A percentile compares a stretch with the other conserved stretches of the same genome.
Conservation (phyloP, 2,329 filamentous ascomycete species). For the Aphanocladium album region DNA sequence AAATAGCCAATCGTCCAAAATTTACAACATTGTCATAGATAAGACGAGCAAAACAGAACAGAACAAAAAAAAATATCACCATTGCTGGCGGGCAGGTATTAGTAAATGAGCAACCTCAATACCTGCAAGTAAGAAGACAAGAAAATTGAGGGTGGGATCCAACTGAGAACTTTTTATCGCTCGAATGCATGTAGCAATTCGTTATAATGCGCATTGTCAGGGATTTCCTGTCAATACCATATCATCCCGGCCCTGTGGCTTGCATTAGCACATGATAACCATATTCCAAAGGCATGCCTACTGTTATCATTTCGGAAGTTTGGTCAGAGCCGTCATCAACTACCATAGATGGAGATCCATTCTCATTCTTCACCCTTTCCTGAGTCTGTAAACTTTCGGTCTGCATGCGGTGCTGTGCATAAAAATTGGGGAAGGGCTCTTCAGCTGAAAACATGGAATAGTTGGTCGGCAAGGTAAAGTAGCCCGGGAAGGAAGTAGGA, state of each 20-base stretch:
- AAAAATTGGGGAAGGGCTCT: not conserved
- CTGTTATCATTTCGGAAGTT: not conserved
- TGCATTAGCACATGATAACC: not conserved
- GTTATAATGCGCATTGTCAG: not conserved
- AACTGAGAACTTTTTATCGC: not conserved
- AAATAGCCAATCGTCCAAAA: not conserved
- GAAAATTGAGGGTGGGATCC: not conserved
- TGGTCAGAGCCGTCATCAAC: not conserved
- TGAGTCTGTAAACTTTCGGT: not conserved
- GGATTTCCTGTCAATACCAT: not conserved
- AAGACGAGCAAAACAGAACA: not conserved
- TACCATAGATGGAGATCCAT: not conserved
- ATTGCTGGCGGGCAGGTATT: not conserved
- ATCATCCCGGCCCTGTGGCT: not conserved
- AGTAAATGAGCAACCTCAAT: not conserved
- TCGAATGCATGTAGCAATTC: not conserved
- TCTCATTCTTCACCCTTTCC: not conserved
- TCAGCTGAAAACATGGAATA: slow-evolving; percentile 5
- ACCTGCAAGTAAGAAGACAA: not conserved
- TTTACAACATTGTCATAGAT: not conserved
- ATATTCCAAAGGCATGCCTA: not conserved
- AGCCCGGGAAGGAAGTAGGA: not conserved
- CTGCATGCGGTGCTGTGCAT: not conserved
- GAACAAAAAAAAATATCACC: not conserved
- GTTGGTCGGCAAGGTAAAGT: not conserved